Evolutionary conservation across 1,284 basidiomycete genomes (phyloP).

Genomic region (Cryptococcus sp.): DNA sequence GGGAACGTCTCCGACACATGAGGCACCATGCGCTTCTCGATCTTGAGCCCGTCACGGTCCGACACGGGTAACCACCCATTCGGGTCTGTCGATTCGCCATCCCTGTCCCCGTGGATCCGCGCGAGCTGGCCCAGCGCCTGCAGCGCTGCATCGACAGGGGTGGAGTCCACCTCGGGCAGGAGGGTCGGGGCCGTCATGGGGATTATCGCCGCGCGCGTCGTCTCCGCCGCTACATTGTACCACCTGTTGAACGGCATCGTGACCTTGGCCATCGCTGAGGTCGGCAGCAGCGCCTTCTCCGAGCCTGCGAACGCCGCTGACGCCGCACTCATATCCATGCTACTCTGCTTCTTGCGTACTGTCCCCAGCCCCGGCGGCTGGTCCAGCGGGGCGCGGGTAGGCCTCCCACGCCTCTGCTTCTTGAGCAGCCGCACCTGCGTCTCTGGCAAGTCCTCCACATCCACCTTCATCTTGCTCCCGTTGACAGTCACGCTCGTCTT

Average conservation of each 20-base stretch:
- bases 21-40: conserved; percentile 70
- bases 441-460: conserved; percentile 84
- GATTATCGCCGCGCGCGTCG: conserved; percentile 40
- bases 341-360: conserved; percentile 55
- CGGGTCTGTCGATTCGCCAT: conserved; percentile 51
- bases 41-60: conserved; percentile 70
- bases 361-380: conserved; percentile 77
- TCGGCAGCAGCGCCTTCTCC: neutral
- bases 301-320: conserved; percentile 6
- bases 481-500: conserved; percentile 82
- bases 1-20: conserved; percentile 78
- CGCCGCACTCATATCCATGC: conserved; percentile 18
- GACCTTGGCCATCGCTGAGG: conserved; percentile 14
- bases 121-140: conserved; percentile 76
- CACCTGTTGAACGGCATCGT: conserved; percentile 61
- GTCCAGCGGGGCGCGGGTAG: conserved; percentile 82
- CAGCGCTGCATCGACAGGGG: conserved; percentile 69
- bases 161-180: conserved; percentile 38
- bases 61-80: conserved; percentile 78
- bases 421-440: conserved; percentile 78
- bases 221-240: conserved; percentile 68
- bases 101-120: conserved; percentile 62
- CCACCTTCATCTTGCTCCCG: conserved; percentile 79
- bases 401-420: conserved; percentile 82
- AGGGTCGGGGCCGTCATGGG: conserved; percentile 45